Evolutionary conservation across 1,284 basidiomycete species (phyloP).

Genomic region (Tetrapyrgos nigripes): DNA sequence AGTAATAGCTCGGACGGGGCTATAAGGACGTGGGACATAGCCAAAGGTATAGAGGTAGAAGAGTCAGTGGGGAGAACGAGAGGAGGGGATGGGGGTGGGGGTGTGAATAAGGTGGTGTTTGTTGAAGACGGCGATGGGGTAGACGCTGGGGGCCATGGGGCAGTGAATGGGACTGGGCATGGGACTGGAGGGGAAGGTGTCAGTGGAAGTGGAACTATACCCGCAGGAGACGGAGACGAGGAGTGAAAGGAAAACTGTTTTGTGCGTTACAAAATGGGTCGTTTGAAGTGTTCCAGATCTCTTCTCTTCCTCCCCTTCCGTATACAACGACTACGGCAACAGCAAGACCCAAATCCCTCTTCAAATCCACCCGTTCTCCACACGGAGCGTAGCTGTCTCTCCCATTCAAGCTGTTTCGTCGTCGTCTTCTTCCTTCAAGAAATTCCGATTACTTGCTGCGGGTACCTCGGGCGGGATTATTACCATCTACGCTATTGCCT

Average conservation of each 20-base stretch:
- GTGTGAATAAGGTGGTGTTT: constrained; percentile 51
- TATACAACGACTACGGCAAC: no score
- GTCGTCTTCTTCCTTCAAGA: constrained; percentile 34
- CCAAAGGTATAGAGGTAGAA: constrained; percentile 55
- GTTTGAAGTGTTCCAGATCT: constrained; percentile 63
- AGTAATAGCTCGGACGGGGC: constrained; percentile 77
- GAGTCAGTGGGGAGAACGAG: constrained; percentile 27
- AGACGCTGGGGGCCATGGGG: no score
- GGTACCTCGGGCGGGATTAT: constrained; percentile 67
- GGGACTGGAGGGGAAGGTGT: no score
- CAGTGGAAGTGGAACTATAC: constrained; percentile 11
- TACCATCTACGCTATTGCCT: constrained; percentile 57
- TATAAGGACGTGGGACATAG: constrained; percentile 79
- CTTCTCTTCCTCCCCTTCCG: no score
- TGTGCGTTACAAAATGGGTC: constrained; percentile 63
- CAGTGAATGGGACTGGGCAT: no score
- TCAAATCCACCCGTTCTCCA: constrained; percentile 38
- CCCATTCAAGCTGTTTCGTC: no score
- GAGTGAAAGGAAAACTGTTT: constrained; percentile 50
- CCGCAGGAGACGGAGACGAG: constrained; percentile 24
- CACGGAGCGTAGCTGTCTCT: constrained; percentile 43
- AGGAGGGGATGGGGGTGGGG: constrained; percentile 37
- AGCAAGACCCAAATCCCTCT: constrained; percentile 28
- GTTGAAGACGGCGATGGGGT: no score
- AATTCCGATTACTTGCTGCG: constrained; percentile 57